Evolutionary conservation across 306 rosid species (phyloP).

Genomic region (Cucumis cinereus): DNA sequence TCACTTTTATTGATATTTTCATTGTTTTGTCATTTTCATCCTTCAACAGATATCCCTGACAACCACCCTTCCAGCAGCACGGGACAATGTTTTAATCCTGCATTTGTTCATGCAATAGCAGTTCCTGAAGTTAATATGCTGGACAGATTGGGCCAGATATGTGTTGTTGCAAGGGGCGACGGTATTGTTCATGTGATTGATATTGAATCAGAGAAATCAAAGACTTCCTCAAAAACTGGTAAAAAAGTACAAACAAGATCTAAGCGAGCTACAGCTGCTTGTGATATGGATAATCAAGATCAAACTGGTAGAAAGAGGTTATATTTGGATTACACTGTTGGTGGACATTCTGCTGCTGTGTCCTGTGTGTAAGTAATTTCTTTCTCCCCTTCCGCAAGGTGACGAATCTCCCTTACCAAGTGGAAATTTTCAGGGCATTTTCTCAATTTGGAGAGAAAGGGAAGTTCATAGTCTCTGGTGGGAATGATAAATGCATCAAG

Average conservation of each 20-base stretch:
- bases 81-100: constrained; percentile 75
- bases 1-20: background rate
- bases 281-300: constrained; percentile 8
- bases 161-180: constrained; percentile 84
- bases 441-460: constrained; percentile 78
- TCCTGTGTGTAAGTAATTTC: constrained; percentile 58
- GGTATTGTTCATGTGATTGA: constrained; percentile 57
- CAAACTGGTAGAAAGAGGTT: constrained; percentile 38
- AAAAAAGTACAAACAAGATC: constrained; percentile 51
- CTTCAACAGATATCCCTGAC: constrained; percentile 41
- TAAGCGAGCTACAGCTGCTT: constrained; percentile 23
- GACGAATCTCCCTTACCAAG: constrained; percentile 17
- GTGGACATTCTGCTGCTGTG: constrained; percentile 78
- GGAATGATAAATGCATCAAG: constrained; percentile 71
- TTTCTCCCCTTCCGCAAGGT: background rate
- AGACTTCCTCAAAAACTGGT: constrained; percentile 32
- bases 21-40: background rate
- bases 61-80: constrained; percentile 20
- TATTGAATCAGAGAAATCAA: constrained; percentile 51
- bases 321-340: constrained; percentile 64
- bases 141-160: constrained; percentile 48
- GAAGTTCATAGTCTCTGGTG: constrained; percentile 74
- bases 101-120: constrained; percentile 69
- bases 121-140: constrained; percentile 79
- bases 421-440: constrained; percentile 47